Conservation (phyloP, 371 early-diverging fungal genomes). For the Chytridium lagenaria region DNA sequence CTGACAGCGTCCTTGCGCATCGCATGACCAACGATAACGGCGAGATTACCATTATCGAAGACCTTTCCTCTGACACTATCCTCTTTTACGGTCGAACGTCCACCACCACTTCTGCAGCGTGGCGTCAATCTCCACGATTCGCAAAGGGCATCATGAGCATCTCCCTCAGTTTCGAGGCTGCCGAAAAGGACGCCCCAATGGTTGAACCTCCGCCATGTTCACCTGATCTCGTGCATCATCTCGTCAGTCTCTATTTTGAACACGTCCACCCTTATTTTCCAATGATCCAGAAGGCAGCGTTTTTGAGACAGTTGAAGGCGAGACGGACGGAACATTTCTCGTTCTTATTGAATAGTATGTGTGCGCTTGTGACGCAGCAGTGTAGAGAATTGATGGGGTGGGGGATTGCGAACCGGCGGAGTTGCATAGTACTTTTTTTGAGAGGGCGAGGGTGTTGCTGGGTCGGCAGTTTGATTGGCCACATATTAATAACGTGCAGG, state of each 20-base stretch:
- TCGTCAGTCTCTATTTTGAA: slow-evolving; percentile 61
- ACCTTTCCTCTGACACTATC: slow-evolving; percentile 45
- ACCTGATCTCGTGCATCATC: slow-evolving; percentile 47
- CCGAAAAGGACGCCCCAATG: slow-evolving; percentile 23
- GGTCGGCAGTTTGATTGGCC: slow-evolving; percentile 51
- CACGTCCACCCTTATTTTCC: slow-evolving; percentile 64
- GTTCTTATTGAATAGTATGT: slow-evolving; percentile 48
- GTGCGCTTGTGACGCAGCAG: slow-evolving; percentile 50
- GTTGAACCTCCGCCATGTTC: slow-evolving; percentile 46
- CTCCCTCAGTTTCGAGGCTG: slow-evolving; percentile 43
- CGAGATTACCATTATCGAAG: slow-evolving; percentile 44
- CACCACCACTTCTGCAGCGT: slow-evolving; percentile 40
- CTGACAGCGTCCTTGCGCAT: not conserved
- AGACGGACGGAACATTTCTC: slow-evolving; percentile 50
- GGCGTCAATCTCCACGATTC: slow-evolving; percentile 45
- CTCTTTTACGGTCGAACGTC: slow-evolving; percentile 48
- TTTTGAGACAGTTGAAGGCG: slow-evolving; percentile 54
- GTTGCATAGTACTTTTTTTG: slow-evolving; percentile 47
- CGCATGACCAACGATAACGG: slow-evolving; percentile 29
- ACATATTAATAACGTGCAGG: slow-evolving; percentile 51
- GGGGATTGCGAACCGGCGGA: slow-evolving; percentile 41
- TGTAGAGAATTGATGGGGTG: slow-evolving; percentile 36
- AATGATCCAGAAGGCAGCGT: slow-evolving; percentile 49
- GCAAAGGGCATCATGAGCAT: slow-evolving; percentile 50
- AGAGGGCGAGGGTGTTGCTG: slow-evolving; percentile 42